phyloP scores from a whole-genome alignment of 2,329 filamentous ascomycete species.

The Graphilbum fragrans region DNA sequence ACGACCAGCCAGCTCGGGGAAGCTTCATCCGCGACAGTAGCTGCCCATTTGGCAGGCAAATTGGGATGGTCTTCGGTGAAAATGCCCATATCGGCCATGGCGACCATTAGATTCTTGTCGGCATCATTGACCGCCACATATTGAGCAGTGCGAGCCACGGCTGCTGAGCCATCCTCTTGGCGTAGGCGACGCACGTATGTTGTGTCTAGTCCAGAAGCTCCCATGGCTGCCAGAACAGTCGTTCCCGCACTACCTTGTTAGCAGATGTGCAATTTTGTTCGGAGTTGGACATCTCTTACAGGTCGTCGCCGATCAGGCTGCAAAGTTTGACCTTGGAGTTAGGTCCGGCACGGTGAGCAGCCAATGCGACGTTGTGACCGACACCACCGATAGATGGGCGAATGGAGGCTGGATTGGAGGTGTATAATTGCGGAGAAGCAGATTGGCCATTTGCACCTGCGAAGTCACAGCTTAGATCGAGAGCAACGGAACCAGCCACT shows the following conservation, averaged over 20 bases:
- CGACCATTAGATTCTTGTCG: constrained; percentile 73
- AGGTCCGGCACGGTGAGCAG: constrained; percentile 57
- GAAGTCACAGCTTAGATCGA: constrained; percentile 81
- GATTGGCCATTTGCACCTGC: constrained; percentile 15
- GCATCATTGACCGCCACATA: constrained; percentile 84
- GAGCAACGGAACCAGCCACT: constrained; percentile 79
- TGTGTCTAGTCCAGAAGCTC: constrained; percentile 50
- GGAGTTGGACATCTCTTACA: constrained; percentile 28
- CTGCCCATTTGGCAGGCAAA: constrained; percentile 41
- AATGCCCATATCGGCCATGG: constrained; percentile 93
- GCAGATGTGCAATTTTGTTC: neutral
- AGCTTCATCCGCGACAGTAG: constrained; percentile 35
- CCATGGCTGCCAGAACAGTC: constrained; percentile 56
- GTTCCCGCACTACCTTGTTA: constrained; percentile 47
- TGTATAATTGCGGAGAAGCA: constrained; percentile 46
- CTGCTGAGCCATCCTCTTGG: constrained; percentile 24
- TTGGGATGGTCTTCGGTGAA: constrained; percentile 36
- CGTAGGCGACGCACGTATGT: constrained; percentile 48
- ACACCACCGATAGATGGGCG: constrained; percentile 81
- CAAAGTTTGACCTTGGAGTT: constrained; percentile 55
- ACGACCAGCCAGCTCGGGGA: constrained; percentile 68
- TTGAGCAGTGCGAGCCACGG: constrained; percentile 62
- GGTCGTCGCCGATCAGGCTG: constrained; percentile 71
- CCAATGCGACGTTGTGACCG: constrained; percentile 81
- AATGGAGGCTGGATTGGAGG: constrained; percentile 77